Conservation (phyloP, 257 asterid species). For the Paraleonurus japonicus region DNA sequence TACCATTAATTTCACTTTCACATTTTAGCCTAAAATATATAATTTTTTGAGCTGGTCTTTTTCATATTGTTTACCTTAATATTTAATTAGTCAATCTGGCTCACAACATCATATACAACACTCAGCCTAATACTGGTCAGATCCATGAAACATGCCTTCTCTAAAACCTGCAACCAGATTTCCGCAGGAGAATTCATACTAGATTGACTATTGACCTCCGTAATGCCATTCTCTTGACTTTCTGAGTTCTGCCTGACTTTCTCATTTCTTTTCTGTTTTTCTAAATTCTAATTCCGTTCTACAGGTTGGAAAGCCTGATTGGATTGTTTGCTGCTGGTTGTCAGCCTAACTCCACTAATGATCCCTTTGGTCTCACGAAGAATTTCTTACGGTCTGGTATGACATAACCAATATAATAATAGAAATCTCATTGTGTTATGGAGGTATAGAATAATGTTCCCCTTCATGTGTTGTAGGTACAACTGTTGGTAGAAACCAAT, state of each 20-base stretch:
- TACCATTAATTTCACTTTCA: neutral
- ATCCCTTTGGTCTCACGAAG: slow-evolving; percentile 95
- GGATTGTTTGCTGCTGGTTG: slow-evolving; percentile 99
- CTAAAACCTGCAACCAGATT: slow-evolving; percentile 8
- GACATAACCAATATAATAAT: slow-evolving; percentile 28
- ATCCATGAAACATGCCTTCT: no score
- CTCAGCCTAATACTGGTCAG: no score
- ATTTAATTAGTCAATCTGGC: neutral
- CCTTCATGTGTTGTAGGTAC: slow-evolving; percentile 58
- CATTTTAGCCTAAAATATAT: neutral
- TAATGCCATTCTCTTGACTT: slow-evolving; percentile 10
- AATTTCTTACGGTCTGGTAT: slow-evolving; percentile 90
- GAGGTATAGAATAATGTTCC: slow-evolving; percentile 21
- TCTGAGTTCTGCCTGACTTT: slow-evolving; percentile 14
- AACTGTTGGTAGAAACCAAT: slow-evolving; percentile 71
- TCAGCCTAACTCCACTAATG: slow-evolving; percentile 85
- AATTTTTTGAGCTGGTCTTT: neutral
- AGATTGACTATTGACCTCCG: neutral
- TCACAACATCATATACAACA: neutral
- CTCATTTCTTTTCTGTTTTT: neutral
- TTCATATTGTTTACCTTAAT: neutral
- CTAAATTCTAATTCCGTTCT: slow-evolving; percentile 14
- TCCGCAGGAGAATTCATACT: slow-evolving; percentile 2
- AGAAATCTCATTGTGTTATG: slow-evolving; percentile 15
- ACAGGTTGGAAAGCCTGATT: slow-evolving; percentile 94